Evolutionary conservation across 192 early-diverging fungal genomes (phyloP).

Genomic region (Umbelopsis vinacea): DNA sequence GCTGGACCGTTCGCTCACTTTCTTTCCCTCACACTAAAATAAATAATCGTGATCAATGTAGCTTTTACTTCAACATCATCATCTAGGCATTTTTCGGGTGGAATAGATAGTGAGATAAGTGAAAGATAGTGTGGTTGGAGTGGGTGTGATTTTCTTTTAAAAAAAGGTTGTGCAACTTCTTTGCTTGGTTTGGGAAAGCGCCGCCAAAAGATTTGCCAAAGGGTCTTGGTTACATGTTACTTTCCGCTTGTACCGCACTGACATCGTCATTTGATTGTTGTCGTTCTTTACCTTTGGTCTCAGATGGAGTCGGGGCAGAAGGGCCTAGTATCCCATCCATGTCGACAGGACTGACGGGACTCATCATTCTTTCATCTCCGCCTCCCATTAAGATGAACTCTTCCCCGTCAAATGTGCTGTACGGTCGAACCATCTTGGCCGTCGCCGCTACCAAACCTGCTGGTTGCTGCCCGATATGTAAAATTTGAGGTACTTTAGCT

Average conservation of each 20-base stretch:
- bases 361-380: slow-evolving; percentile 29
- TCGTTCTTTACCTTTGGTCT: slow-evolving; percentile 17
- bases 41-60: no score
- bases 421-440: background rate
- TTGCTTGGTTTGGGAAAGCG: background rate
- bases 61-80: no score
- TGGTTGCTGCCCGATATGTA: slow-evolving; percentile 19
- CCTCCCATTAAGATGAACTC: slow-evolving; percentile 21
- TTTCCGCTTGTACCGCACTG: background rate
- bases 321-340: background rate
- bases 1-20: background rate
- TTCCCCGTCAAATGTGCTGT: slow-evolving; percentile 24
- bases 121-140: no score
- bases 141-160: background rate
- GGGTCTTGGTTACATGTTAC: background rate
- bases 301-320: background rate
- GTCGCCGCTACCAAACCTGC: slow-evolving; percentile 12
- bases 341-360: background rate
- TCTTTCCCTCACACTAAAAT: no score
- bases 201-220: background rate
- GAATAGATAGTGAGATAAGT: no score
- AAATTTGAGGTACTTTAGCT: slow-evolving; percentile 17
- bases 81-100: no score
- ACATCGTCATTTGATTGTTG: background rate
- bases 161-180: background rate